Percentiles rank a stretch among this genome's conserved stretches.
Evolutionary conservation across 2,329 filamentous ascomycete species (phyloP).

Genomic region (Fusarium sp.): DNA sequence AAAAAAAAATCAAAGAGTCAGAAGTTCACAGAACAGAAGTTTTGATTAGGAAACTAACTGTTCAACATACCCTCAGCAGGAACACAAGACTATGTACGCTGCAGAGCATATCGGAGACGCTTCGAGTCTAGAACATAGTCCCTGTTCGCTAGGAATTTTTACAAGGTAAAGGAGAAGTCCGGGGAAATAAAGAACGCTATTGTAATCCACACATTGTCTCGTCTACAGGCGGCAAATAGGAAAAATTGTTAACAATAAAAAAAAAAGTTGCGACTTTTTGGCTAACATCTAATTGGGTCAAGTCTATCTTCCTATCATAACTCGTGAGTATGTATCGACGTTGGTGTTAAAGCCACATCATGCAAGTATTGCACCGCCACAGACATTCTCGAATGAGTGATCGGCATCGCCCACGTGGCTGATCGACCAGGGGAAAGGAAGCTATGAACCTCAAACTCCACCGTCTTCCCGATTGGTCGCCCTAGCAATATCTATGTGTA

Average conservation of each 20-base stretch:
- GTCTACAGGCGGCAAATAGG: not conserved
- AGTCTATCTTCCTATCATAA: not conserved
- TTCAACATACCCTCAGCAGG: conserved; percentile 4
- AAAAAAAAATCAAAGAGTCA: not conserved
- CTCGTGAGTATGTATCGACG: not conserved
- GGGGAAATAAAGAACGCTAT: conserved; percentile 5
- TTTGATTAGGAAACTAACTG: not conserved
- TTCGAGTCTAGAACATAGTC: conserved; percentile 17
- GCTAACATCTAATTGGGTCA: conserved; percentile 26
- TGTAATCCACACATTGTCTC: conserved; percentile 15
- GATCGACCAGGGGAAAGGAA: conserved; percentile 6
- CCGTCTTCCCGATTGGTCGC: conserved; percentile 37
- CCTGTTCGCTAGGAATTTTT: conserved; percentile 2
- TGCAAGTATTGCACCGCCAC: conserved; percentile 9
- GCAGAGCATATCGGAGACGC: conserved; percentile 26
- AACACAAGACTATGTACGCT: conserved; percentile 13
- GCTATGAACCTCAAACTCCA: conserved; percentile 11
- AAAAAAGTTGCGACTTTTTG: conserved; percentile 9
- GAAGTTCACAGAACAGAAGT: not conserved
- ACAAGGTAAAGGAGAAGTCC: conserved; percentile 13
- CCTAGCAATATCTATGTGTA: not conserved
- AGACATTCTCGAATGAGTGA: not conserved
- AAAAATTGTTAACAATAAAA: conserved; percentile 6
- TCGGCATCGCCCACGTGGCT: conserved; percentile 33
- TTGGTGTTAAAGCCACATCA: conserved; percentile 19